These are phyloP conservation scores for Fusarium tanahbumbuense DNA, from an alignment of 2,329 filamentous ascomycete species.

Conservation along the genomic window DNA sequence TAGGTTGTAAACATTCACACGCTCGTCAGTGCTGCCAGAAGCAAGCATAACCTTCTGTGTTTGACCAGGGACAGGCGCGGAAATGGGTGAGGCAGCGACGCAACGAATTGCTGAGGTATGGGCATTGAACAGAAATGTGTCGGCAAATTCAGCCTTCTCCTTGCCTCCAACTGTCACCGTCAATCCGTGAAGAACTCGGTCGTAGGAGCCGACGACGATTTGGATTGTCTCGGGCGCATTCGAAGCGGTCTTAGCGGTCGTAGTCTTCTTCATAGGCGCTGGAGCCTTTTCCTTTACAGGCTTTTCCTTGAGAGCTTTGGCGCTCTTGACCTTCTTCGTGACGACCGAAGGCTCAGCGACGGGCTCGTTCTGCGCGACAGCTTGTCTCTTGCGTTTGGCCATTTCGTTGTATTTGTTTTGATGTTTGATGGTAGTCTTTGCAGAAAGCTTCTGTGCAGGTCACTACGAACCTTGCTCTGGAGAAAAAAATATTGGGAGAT, in stretches of 20 bases:
- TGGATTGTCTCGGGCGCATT: conserved; percentile 73
- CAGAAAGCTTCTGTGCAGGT: conserved; percentile 14
- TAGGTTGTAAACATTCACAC: conserved; percentile 93
- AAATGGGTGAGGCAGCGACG: conserved; percentile 84
- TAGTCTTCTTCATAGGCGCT: conserved; percentile 42
- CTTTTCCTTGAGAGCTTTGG: conserved; percentile 27
- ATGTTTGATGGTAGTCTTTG: conserved; percentile 18
- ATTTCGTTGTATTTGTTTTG: conserved; percentile 47
- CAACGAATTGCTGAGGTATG: conserved; percentile 91
- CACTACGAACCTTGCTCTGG: conserved; percentile 1
- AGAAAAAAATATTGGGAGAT: conserved; percentile 49
- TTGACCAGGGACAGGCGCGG: conserved; percentile 69
- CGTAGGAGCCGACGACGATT: conserved; percentile 93
- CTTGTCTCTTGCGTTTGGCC: conserved; percentile 63
- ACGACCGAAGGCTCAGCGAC: conserved; percentile 38
- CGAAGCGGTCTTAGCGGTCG: conserved; percentile 34
- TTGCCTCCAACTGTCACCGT: conserved; percentile 72
- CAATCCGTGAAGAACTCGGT: conserved; percentile 90
- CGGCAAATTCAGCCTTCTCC: conserved; percentile 75
- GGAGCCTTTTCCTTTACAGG: conserved; percentile 27
- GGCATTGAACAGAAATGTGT: conserved; percentile 95
- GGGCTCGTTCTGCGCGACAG: conserved; percentile 45
- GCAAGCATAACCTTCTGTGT: conserved; percentile 89
- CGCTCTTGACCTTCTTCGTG: conserved; percentile 48
- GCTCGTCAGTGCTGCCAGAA: conserved; percentile 91